Evolutionary conservation across 108 stramenopile species (phyloP), one percentile per base, ranked within the genome.

Genomic region (Seminavis robusta): DNA sequence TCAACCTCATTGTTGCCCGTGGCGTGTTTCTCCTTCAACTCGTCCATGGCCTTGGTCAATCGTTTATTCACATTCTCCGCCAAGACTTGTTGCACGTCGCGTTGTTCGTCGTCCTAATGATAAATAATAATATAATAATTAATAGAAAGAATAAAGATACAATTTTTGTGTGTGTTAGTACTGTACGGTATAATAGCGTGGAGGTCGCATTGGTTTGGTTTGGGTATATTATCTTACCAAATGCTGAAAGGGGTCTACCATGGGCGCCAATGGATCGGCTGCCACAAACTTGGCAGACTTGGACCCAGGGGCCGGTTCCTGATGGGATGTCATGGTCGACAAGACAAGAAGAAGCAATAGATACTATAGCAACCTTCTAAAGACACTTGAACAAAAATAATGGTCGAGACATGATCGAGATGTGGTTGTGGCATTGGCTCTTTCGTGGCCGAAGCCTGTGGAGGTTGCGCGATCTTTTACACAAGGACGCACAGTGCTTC

Each of bases 281-380:
- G 70, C 71, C 26, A 74, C 66, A 52, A 94, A 94, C 60, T 94
- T 94, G 39, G 83, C 72, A 38, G 86, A 75, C 58, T 91, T 94
- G 67, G 72, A 61, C 31, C 71, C 79, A 15, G 83, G 76, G 13
- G 61, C 65, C n/a, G 69, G 37, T 38, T 81, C 69, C 65, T 86
- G 86, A 57, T 69, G 53, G 41, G 77, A 80, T 19, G 83, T 26
- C 80, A 80, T 80, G 42, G 53, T 61, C 11, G 36, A n/a, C n/a
- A n/a, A n/a, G n/a, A n/a, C n/a, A n/a, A n/a, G n/a, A n/a, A n/a
- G n/a, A n/a, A n/a, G n/a, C n/a, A n/a, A n/a, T n/a, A n/a, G n/a
- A n/a, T n/a, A n/a, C n/a, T n/a, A n/a, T n/a, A n/a, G n/a, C n/a
- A n/a, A n/a, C n/a, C n/a, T n/a, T n/a, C n/a, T n/a, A n/a, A n/a